Evolutionary conservation across 2,329 filamentous ascomycete species (phyloP).

Genomic region (Orbilia ellipsospora): DNA sequence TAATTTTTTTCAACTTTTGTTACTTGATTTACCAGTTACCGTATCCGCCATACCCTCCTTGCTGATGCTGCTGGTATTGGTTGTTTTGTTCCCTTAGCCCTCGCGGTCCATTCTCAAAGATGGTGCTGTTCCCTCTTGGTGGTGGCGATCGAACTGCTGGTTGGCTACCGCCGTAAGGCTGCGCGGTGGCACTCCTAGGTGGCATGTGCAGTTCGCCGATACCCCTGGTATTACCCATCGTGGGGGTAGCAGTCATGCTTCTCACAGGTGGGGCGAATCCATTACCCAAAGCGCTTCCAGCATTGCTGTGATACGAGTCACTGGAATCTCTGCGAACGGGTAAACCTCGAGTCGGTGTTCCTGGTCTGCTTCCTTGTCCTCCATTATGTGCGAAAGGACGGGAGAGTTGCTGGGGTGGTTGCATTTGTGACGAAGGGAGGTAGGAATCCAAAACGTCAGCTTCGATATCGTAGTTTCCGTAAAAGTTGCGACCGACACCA

Average conservation of each 20-base stretch:
- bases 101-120: constrained; percentile 34
- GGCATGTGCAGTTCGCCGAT: constrained; percentile 15
- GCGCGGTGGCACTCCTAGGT: constrained; percentile 34
- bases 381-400: constrained; percentile 45
- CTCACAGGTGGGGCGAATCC: constrained; percentile 18
- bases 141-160: constrained; percentile 29
- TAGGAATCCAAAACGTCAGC: constrained; percentile 51
- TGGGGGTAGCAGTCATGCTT: constrained; percentile 41
- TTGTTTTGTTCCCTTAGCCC: constrained; percentile 5
- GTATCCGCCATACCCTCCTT: constrained; percentile 27
- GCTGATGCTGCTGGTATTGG: constrained; percentile 11
- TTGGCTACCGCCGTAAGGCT: constrained; percentile 23
- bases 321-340: constrained; percentile 38
- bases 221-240: constrained; percentile 11
- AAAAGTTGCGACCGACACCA: constrained; percentile 47
- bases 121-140: constrained; percentile 37
- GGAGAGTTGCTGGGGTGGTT: constrained; percentile 36
- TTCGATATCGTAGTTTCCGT: constrained; percentile 53
- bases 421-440: constrained; percentile 27
- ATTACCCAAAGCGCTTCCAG: constrained; percentile 11
- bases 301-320: constrained; percentile 33
- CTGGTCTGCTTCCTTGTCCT: constrained; percentile 33
- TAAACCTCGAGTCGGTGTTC: constrained; percentile 38
- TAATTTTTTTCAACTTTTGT: too few relatives aligned
- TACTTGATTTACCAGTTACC: constrained; percentile 10